Percentiles rank a stretch among this genome's conserved stretches.
Evolutionary conservation across 306 rosid species (phyloP).

Genomic region (Quillaja saponaria): DNA sequence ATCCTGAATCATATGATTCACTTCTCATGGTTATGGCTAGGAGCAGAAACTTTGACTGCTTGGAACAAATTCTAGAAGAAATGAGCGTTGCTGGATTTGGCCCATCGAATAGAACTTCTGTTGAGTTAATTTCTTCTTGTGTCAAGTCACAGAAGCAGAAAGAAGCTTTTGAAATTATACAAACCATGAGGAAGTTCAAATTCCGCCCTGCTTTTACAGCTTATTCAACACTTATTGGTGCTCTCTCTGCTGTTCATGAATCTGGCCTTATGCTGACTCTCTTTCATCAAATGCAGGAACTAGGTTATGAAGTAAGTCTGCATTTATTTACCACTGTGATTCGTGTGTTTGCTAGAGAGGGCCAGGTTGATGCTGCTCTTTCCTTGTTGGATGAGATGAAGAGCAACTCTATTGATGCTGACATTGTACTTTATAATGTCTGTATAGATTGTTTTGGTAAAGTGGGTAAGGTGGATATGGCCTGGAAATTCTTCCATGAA

Average conservation of each 20-base stretch:
- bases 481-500: slow-evolving; percentile 98
- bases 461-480: slow-evolving; percentile 90
- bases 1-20: slow-evolving; percentile 68
- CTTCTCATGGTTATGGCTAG: slow-evolving; percentile 84
- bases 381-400: slow-evolving; percentile 93
- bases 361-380: slow-evolving; percentile 79
- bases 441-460: slow-evolving; percentile 93
- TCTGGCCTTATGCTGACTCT: slow-evolving; percentile 67
- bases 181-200: slow-evolving; percentile 87
- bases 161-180: slow-evolving; percentile 66
- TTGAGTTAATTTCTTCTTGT: slow-evolving; percentile 62
- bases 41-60: slow-evolving; percentile 52
- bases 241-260: slow-evolving; percentile 58
- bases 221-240: slow-evolving; percentile 80
- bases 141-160: slow-evolving; percentile 52
- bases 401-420: slow-evolving; percentile 68
- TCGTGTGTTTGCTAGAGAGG: slow-evolving; percentile 77
- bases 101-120: slow-evolving; percentile 48
- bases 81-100: slow-evolving; percentile 92
- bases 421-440: slow-evolving; percentile 83
- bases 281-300: slow-evolving; percentile 88
- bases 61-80: slow-evolving; percentile 80
- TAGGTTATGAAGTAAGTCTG: slow-evolving; percentile 80
- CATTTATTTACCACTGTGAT: slow-evolving; percentile 87
- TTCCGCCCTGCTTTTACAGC: slow-evolving; percentile 93